Evolutionary conservation across 169 alveolate genomes (phyloP), one percentile per base, ranked within the genome.

Genomic region (Cryptosporidium baileyi): DNA sequence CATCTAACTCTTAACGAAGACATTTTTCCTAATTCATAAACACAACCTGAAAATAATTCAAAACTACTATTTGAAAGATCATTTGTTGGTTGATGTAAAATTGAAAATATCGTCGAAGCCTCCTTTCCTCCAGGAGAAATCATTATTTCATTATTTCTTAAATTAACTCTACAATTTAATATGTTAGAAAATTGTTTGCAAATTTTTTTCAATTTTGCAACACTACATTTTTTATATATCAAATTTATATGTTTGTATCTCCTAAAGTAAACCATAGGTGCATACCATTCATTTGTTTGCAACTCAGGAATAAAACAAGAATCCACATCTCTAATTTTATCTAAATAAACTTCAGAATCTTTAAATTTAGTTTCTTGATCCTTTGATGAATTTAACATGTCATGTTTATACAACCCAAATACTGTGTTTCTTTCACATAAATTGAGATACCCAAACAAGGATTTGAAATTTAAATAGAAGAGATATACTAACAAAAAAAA

Each of bases 1-100:
- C 85, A 74, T 13, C 85, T 51, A 40, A 74, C 85, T 54, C 85
- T 74, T 8, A 74, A 9, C 17, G 85, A 51, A 28, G 65, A 74
- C 44, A 28, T 74, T 36, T 26, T 74, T 28, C 85, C 85, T 1
- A 74, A 26, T 43, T 74, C 85, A 54, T 74, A 74, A 0, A 74
- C 85, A 22, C 85, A 74, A 3, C 85, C 85, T 15, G 24, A 26
- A 54, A 74, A 74, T 19, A 74, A 22, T 22, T 74, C 85, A 54
- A 74, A 74, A n/a, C 30, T 32, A 9, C 7, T 17, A 8, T 36
- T 47, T 19, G 34, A 24, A 22, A 5, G 13, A 5, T 5, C 22
- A 57, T 24, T 13, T 19, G 0, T 19, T 22, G 6, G 22, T 8
- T 47, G 15, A n/a, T 32, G 32, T n/a, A 74, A 6, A 34, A 30